Evolutionary conservation across 306 rosid species (phyloP).

Genomic region (Rosa rugosa): DNA sequence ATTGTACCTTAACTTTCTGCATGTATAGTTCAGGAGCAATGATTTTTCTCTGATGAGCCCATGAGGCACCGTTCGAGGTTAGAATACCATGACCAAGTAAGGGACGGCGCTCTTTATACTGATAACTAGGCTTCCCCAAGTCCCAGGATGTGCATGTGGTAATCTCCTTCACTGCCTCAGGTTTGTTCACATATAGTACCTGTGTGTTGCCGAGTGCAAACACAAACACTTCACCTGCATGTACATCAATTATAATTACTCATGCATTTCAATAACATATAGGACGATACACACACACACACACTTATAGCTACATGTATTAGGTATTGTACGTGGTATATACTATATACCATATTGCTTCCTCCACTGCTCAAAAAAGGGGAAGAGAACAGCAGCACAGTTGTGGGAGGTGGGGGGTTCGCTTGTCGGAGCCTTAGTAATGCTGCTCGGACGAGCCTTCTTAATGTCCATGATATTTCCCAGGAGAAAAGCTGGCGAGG

Average conservation of each 20-base stretch:
- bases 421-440: neutral
- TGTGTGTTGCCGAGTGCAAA: slow-evolving; percentile 48
- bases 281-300: neutral
- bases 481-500: slow-evolving; percentile 37
- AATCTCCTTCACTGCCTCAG: slow-evolving; percentile 36
- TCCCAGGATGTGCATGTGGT: slow-evolving; percentile 40
- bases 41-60: slow-evolving; percentile 44
- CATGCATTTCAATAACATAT: neutral
- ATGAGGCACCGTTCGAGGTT: slow-evolving; percentile 40
- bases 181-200: slow-evolving; percentile 30
- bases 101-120: slow-evolving; percentile 32
- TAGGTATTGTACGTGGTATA: neutral
- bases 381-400: slow-evolving; percentile 20
- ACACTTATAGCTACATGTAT: neutral
- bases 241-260: neutral
- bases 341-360: slow-evolving; percentile 33
- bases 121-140: slow-evolving; percentile 42
- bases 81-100: slow-evolving; percentile 48
- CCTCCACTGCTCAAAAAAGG: slow-evolving; percentile 40
- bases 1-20: slow-evolving; percentile 50
- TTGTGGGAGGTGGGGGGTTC: slow-evolving; percentile 2
- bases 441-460: neutral
- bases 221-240: slow-evolving; percentile 30
- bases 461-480: slow-evolving; percentile 37
- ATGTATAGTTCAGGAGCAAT: slow-evolving; percentile 50